Conservation (phyloP, 139 green algal species). For the Chlorella sp. region DNA sequence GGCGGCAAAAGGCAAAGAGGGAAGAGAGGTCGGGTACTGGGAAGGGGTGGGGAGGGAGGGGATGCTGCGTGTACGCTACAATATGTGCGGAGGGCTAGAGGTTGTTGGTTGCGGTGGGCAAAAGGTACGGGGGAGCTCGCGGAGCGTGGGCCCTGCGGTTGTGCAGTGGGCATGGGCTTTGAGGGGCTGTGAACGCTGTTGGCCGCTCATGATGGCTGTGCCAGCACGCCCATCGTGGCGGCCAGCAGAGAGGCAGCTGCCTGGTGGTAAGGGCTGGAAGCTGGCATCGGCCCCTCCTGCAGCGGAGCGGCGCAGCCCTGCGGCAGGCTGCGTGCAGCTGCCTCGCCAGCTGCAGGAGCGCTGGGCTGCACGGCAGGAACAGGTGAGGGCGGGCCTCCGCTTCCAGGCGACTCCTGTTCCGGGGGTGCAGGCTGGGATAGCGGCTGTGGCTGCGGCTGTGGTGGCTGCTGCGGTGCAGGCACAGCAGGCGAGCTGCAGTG, state of each 20-base stretch:
- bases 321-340: background rate
- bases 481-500: background rate
- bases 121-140: too few species aligned
- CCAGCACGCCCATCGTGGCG: background rate
- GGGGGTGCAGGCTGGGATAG: too few species aligned
- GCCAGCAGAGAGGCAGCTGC: conserved; percentile 2
- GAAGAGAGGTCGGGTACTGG: background rate
- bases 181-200: background rate
- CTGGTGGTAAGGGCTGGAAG: background rate
- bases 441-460: background rate
- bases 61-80: too few species aligned
- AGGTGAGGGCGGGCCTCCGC: too few species aligned
- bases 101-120: background rate
- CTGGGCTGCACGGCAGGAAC: too few species aligned
- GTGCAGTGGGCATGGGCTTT: too few species aligned
- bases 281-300: background rate
- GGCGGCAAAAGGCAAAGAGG: background rate
- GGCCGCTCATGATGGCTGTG: background rate
- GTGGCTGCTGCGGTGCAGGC: background rate
- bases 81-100: too few species aligned
- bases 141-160: too few species aligned
- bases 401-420: too few species aligned
- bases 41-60: background rate
- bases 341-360: background rate
- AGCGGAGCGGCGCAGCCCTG: background rate